Percentiles rank a stretch among this genome's conserved stretches.
These are phyloP conservation scores for Baudoinia panamericana DNA, from an alignment of 495 filamentous ascomycete genomes.

Conservation along the genomic window DNA sequence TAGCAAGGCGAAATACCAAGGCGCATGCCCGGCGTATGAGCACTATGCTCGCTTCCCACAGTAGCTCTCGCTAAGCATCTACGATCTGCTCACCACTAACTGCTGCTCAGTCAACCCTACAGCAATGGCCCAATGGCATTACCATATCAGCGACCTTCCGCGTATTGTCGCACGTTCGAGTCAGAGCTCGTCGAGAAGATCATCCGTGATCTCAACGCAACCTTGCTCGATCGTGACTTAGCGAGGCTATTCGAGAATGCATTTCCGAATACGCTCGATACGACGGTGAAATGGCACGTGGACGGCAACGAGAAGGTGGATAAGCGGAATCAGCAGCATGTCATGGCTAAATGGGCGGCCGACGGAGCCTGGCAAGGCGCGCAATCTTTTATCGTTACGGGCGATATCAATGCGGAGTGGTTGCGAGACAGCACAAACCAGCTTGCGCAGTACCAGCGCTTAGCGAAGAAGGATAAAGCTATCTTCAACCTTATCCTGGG, in stretches of 20 bases:
- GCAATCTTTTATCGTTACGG: slow-evolving; percentile 93
- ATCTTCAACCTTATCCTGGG: slow-evolving; percentile 74
- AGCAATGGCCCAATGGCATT: slow-evolving; percentile 67
- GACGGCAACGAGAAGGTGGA: slow-evolving; percentile 35
- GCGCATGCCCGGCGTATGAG: slow-evolving; percentile 39
- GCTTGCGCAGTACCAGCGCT: slow-evolving; percentile 69
- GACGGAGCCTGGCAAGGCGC: slow-evolving; percentile 60
- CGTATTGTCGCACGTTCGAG: slow-evolving; percentile 74
- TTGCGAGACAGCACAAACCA: slow-evolving; percentile 96
- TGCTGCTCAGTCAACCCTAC: slow-evolving; percentile 46
- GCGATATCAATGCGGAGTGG: slow-evolving; percentile 99
- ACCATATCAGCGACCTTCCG: slow-evolving; percentile 77
- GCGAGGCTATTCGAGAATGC: slow-evolving; percentile 91
- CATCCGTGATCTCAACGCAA: slow-evolving; percentile 64
- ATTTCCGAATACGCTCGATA: slow-evolving; percentile 93
- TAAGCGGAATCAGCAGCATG: slow-evolving; percentile 21
- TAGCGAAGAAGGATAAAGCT: slow-evolving; percentile 64
- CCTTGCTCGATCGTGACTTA: slow-evolving; percentile 76
- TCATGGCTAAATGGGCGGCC: slow-evolving; percentile 22
- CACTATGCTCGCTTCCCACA: slow-evolving; percentile 35
- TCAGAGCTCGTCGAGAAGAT: slow-evolving; percentile 77
- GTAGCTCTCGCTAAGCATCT: slow-evolving; percentile 23
- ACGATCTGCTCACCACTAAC: neutral
- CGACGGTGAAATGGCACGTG: slow-evolving; percentile 68
- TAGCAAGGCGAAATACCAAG: slow-evolving; percentile 25